phyloP scores from a whole-genome alignment of 345 rosid species.

The Brassica nigra region DNA sequence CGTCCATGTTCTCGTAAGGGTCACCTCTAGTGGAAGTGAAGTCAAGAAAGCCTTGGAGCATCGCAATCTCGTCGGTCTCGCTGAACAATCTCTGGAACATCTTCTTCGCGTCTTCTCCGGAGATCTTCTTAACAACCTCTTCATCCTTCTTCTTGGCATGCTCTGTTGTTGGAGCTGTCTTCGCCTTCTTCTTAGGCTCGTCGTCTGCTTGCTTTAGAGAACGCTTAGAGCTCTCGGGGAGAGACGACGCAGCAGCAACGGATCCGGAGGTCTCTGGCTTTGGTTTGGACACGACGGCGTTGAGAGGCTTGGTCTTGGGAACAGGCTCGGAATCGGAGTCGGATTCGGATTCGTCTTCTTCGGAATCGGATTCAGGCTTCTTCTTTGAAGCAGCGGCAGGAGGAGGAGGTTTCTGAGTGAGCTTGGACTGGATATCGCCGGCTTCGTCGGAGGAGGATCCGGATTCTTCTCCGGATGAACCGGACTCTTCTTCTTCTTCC shows the following conservation, averaged over 20 bases:
- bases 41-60: slow-evolving; percentile 50
- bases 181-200: slow-evolving; percentile 34
- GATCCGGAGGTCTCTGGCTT: slow-evolving; percentile 31
- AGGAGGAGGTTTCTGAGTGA: neutral
- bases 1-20: slow-evolving; percentile 43
- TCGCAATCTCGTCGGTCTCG: slow-evolving; percentile 52
- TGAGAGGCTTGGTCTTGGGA: slow-evolving; percentile 8
- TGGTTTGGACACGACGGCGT: slow-evolving; percentile 41
- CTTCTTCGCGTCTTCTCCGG: slow-evolving; percentile 48
- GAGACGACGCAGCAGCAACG: neutral
- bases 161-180: slow-evolving; percentile 9
- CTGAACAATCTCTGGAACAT: slow-evolving; percentile 55
- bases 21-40: slow-evolving; percentile 44
- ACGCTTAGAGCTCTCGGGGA: slow-evolving; percentile 36
- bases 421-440: neutral
- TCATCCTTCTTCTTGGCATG: neutral
- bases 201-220: neutral
- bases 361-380: slow-evolving; percentile 35
- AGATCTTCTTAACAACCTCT: slow-evolving; percentile 24
- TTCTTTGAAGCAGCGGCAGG: neutral
- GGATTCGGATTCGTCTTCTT: slow-evolving; percentile 36
- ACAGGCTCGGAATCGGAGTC: slow-evolving; percentile 31
- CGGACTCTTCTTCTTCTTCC: slow-evolving; percentile 37
- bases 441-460: slow-evolving; percentile 27
- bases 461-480: slow-evolving; percentile 23